Evolutionary conservation across 2,329 filamentous ascomycete genomes (phyloP).

Genomic region (Nigrospora oryzae): DNA sequence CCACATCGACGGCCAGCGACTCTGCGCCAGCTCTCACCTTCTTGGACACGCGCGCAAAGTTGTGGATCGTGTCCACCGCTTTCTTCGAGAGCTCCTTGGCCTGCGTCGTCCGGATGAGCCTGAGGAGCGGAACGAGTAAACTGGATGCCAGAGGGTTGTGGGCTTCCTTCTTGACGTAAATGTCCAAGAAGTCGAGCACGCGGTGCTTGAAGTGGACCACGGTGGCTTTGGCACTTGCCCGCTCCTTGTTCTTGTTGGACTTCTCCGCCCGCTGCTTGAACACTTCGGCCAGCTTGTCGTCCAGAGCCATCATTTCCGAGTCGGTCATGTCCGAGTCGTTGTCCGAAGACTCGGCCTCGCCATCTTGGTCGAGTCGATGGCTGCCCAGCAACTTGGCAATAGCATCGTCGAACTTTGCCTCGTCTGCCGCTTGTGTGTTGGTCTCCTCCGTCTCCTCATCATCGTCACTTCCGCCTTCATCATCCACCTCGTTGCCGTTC

Average conservation of each 20-base stretch:
- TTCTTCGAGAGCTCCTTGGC: constrained; percentile 69
- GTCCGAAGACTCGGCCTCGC: constrained; percentile 45
- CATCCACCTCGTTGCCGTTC: constrained; percentile 32
- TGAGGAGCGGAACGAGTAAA: constrained; percentile 68
- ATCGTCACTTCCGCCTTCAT: constrained; percentile 25
- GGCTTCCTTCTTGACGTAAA: constrained; percentile 75
- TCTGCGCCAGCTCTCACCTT: constrained; percentile 41
- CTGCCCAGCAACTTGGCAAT: constrained; percentile 73
- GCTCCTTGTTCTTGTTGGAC: constrained; percentile 69
- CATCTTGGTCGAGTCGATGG: constrained; percentile 53
- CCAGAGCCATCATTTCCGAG: constrained; percentile 50
- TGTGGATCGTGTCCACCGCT: constrained; percentile 61
- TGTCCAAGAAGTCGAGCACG: constrained; percentile 77
- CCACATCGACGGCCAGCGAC: constrained; percentile 28
- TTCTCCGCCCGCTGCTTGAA: constrained; percentile 70
- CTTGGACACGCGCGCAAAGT: constrained; percentile 60
- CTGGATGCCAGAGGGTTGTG: constrained; percentile 58
- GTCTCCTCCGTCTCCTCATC: constrained; percentile 31
- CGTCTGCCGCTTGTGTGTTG: constrained; percentile 34
- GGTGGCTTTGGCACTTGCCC: constrained; percentile 78
- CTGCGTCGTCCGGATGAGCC: constrained; percentile 66
- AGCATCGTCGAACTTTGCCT: constrained; percentile 57
- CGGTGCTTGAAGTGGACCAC: constrained; percentile 94
- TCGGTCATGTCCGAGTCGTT: constrained; percentile 84
- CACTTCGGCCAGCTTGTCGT: constrained; percentile 72